phyloP scores from a whole-genome alignment of 257 asterid genomes.

The Penstemon davidsonii region DNA sequence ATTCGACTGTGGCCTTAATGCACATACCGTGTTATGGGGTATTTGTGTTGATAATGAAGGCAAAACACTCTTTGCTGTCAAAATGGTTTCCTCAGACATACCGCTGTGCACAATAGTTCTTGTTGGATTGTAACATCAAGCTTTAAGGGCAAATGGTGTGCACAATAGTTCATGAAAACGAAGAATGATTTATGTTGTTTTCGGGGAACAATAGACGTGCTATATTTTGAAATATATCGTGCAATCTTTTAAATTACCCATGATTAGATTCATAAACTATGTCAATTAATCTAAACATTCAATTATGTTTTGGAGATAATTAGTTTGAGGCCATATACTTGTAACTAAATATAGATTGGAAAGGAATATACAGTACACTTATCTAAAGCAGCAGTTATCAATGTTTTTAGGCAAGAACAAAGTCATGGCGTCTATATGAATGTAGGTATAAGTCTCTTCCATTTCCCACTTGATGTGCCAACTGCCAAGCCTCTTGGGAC shows the following conservation, averaged over 20 bases:
- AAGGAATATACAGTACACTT: too few species aligned
- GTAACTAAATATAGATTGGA: too few species aligned
- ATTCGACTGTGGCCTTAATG: conserved; percentile 75
- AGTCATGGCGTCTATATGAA: too few species aligned
- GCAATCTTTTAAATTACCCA: not conserved
- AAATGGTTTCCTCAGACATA: conserved; percentile 81
- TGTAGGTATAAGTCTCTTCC: too few species aligned
- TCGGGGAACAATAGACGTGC: not conserved
- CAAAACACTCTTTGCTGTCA: conserved; percentile 60
- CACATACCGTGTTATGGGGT: conserved; percentile 82
- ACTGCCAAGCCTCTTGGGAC: too few species aligned
- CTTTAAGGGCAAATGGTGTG: conserved; percentile 22
- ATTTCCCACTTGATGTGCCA: too few species aligned
- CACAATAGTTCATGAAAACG: not conserved
- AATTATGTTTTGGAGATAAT: conserved; percentile 24
- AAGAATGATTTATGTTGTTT: not conserved
- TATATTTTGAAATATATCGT: not conserved
- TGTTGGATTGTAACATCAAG: conserved; percentile 26
- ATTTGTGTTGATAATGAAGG: conserved; percentile 61
- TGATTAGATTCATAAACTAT: not conserved
- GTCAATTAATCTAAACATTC: not conserved
- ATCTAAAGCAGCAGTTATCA: too few species aligned
- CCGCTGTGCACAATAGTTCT: conserved; percentile 32
- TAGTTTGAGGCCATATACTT: too few species aligned
- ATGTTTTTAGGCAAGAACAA: too few species aligned